Evolutionary conservation across 169 alveolate genomes (phyloP).

Genomic region (Besnoitia besnoiti): DNA sequence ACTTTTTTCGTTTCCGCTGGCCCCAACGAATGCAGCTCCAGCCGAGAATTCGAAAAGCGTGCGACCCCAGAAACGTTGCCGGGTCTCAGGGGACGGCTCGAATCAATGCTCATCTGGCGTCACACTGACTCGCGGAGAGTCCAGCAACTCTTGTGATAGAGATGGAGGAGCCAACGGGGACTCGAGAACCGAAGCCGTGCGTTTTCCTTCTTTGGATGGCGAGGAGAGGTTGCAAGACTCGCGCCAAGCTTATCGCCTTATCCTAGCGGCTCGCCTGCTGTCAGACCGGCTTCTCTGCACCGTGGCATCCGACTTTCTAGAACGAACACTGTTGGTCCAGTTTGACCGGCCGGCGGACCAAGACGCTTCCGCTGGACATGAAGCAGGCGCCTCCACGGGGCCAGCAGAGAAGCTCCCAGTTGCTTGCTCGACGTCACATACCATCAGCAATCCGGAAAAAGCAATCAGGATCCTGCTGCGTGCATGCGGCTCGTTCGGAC

Average conservation of each 20-base stretch:
- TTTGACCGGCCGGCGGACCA: too few relatives aligned
- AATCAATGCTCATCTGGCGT: too few relatives aligned
- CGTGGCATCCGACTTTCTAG: background rate
- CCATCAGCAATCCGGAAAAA: background rate
- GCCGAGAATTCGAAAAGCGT: background rate
- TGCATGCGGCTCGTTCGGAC: background rate
- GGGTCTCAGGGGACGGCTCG: too few relatives aligned
- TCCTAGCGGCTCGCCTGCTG: slow-evolving; percentile 24
- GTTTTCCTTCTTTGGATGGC: background rate
- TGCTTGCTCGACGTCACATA: too few relatives aligned
- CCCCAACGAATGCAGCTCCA: background rate
- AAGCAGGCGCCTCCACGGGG: too few relatives aligned
- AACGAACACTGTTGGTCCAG: background rate
- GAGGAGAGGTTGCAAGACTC: background rate
- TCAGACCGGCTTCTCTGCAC: background rate
- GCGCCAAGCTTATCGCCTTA: background rate
- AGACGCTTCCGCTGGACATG: too few relatives aligned
- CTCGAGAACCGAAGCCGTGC: too few relatives aligned
- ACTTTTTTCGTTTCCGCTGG: background rate
- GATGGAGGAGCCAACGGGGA: too few relatives aligned
- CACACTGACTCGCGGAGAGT: too few relatives aligned
- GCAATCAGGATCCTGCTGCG: background rate
- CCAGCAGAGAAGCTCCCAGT: too few relatives aligned
- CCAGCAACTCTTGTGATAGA: too few relatives aligned
- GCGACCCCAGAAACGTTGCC: background rate